Evolutionary conservation across 352 stramenopile genomes (phyloP).

Genomic region (Globisporangium barbulae): DNA sequence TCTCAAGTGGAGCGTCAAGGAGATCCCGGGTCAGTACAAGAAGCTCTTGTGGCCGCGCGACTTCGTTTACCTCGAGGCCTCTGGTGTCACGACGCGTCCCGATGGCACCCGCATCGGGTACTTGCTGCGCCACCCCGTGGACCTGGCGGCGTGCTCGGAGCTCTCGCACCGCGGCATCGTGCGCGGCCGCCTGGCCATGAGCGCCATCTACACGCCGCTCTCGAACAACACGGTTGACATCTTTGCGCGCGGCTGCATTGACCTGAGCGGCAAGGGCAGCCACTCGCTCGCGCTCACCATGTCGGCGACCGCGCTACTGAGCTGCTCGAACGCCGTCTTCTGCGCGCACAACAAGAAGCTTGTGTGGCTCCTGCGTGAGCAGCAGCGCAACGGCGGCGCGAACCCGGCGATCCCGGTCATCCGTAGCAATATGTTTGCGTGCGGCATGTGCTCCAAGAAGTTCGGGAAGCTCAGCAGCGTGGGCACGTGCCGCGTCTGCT

Average conservation of each 20-base stretch:
- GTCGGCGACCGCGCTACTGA: constrained; percentile 18
- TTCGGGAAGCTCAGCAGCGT: constrained; percentile 22
- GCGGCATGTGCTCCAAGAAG: constrained; percentile 25
- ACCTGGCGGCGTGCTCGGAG: background rate
- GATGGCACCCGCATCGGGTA: constrained; percentile 19
- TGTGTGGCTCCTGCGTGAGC: constrained; percentile 22
- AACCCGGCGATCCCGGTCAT: constrained; percentile 3
- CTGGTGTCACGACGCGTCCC: background rate
- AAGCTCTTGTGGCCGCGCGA: constrained; percentile 24
- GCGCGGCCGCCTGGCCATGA: constrained; percentile 8
- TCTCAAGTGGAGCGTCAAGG: constrained; percentile 30
- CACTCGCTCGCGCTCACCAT: background rate
- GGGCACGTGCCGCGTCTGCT: constrained; percentile 28
- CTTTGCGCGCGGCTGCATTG: constrained; percentile 4
- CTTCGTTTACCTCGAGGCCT: constrained; percentile 20
- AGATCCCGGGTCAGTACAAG: constrained; percentile 17
- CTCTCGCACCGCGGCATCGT: constrained; percentile 2
- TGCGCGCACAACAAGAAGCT: constrained; percentile 36
- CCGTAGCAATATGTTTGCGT: constrained; percentile 13
- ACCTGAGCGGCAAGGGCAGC: background rate
- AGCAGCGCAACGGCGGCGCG: constrained; percentile 13
- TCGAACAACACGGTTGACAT: constrained; percentile 15
- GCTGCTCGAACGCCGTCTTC: constrained; percentile 10
- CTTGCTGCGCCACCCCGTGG: constrained; percentile 11
- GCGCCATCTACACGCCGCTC: constrained; percentile 12